phyloP scores from a whole-genome alignment of 1,284 basidiomycete genomes.

The Apiotrichum montevideense region DNA sequence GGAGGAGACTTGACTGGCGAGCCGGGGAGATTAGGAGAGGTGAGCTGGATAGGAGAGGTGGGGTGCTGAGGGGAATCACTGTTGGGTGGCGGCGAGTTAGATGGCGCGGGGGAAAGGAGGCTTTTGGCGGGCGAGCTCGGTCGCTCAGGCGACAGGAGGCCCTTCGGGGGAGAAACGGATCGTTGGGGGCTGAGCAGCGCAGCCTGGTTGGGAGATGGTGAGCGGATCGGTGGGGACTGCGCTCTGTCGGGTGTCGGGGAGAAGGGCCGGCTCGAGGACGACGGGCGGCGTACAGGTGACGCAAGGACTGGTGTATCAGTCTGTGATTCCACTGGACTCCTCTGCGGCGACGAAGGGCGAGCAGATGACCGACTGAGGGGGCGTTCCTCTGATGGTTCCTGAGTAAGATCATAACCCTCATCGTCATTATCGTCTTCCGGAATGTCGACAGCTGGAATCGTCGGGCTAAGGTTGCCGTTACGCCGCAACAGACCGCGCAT shows the following conservation, averaged over 20 bases:
- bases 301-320: background rate
- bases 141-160: background rate
- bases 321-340: background rate
- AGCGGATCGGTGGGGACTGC: background rate
- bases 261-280: background rate
- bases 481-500: slow-evolving; percentile 39
- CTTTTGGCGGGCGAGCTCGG: background rate
- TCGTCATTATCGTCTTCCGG: slow-evolving; percentile 1
- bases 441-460: background rate
- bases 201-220: background rate
- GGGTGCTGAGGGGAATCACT: background rate
- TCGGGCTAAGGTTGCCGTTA: slow-evolving; percentile 7
- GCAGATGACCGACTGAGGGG: background rate
- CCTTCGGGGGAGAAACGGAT: background rate
- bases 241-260: background rate
- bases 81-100: background rate
- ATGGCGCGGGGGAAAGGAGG: background rate
- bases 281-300: background rate
- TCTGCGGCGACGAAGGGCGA: background rate
- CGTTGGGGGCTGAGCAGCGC: background rate
- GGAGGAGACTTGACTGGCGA: too few relatives aligned
- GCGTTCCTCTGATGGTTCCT: background rate
- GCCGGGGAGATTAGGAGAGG: background rate
- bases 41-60: background rate
- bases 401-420: background rate